Base-by-base conservation (phyloP, 139 green algal species). In the Eudorina sp. region DNA sequence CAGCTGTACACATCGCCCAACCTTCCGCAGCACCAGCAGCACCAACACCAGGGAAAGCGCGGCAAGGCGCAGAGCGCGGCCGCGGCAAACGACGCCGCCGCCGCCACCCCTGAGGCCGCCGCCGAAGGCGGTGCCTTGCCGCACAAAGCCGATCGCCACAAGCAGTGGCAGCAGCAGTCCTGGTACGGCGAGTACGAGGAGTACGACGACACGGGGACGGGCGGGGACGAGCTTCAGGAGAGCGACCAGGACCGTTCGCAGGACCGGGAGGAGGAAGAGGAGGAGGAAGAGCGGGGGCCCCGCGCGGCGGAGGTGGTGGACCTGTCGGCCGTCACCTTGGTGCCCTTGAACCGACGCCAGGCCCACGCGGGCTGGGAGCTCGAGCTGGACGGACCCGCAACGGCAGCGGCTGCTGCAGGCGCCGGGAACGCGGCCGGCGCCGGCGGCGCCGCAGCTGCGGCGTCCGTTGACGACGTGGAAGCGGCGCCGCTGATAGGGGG, bases 101-200 rank as follows among this genome's bases (percentile, higher is more conserved):
- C 21, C 36, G 68, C 8, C 36, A 34, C 13, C 27, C 8, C 68
- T 4, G 36, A 5, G 29, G 68, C 68, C 36, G 68, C 3, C 36
- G 68, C 19, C 43, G 34, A 13, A 21, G 72, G 43, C 18, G 40
- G 72, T 23, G 14, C 21, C 69, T 25, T n/a, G 21, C 4, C 27
- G 36, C 4, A 27, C 19, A 46, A 46, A 27, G 66, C 16, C 38
- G 66, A 75, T 34, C 34, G 31, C 4, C 31, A 48, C 1, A 53
- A 55, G 70, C 70, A 53, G 36, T 84, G 76, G 76, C 76, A 84
- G 53, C 46, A 53, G 14, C 48, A 84, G 55, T 84, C 53, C 4
- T 73, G 53, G 53, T 85, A 85, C 55, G 43, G 11, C 27, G 73
- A 46, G 73, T 81, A 81, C 43, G 73, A 62, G 25, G 73, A 64